A percentile compares a stretch with the other conserved stretches of the same genome.
phyloP scores from a whole-genome alignment of 176 grass and related monocot species.

The Oryza officinalis region DNA sequence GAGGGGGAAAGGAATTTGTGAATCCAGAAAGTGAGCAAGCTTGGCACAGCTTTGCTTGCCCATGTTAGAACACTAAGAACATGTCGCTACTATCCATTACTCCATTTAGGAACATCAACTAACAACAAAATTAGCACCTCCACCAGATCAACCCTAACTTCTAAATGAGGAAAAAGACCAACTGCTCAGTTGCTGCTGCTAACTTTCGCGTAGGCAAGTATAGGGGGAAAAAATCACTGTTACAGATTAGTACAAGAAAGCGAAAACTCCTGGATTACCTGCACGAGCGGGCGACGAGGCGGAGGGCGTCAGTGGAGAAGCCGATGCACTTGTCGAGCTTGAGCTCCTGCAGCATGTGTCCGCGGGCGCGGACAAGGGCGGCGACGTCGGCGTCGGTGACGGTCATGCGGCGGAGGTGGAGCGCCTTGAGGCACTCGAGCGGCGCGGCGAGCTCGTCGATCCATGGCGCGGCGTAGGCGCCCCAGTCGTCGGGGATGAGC shows the following conservation, averaged over 20 bases:
- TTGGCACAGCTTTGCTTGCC: background rate
- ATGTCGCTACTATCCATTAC: constrained; percentile 12
- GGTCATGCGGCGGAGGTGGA: constrained; percentile 79
- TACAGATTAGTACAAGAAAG: background rate
- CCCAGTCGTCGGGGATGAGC: constrained; percentile 74
- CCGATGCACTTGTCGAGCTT: constrained; percentile 88
- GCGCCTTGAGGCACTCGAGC: constrained; percentile 81
- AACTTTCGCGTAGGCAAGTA: background rate
- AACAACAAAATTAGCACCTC: background rate
- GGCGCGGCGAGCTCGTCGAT: constrained; percentile 49
- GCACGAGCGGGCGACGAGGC: constrained; percentile 70
- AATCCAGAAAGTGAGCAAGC: constrained; percentile 12
- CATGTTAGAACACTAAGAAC: background rate
- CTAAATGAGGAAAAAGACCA: background rate
- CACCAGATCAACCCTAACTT: constrained; percentile 29
- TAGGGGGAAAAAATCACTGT: background rate
- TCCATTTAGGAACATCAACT: constrained; percentile 32
- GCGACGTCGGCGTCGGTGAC: constrained; percentile 63
- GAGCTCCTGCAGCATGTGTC: constrained; percentile 64
- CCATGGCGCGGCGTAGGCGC: constrained; percentile 71
- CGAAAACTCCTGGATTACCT: constrained; percentile 38
- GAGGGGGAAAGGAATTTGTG: background rate
- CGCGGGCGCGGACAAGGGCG: constrained; percentile 56
- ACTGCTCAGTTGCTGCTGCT: background rate
- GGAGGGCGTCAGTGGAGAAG: constrained; percentile 78